Percentiles rank a stretch among this genome's conserved stretches.
phyloP scores from a whole-genome alignment of 2,329 filamentous ascomycete species.

The Alternaria brassicae region DNA sequence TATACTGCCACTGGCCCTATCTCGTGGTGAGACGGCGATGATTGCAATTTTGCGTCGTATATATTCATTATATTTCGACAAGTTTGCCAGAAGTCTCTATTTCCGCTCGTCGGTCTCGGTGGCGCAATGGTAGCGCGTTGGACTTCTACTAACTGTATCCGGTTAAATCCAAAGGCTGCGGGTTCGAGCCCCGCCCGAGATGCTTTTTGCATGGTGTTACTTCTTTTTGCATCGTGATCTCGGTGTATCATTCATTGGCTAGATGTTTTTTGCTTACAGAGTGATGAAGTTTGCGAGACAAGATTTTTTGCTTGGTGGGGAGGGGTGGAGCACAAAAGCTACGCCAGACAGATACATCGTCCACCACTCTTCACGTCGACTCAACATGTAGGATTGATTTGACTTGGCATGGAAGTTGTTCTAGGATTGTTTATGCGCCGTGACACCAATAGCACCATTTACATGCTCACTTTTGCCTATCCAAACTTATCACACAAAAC shows the following conservation, averaged over 20 bases:
- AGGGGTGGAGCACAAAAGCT: background rate
- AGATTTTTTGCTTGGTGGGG: background rate
- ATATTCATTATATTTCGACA: background rate
- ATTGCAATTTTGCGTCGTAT: rapidly evolving
- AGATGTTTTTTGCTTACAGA: background rate
- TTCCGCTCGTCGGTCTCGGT: conserved; percentile 35
- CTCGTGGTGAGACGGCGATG: background rate
- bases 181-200: conserved; percentile 45
- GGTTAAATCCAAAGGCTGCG: conserved; percentile 41
- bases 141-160: conserved; percentile 34
- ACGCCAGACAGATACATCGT: background rate
- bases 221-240: no score
- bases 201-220: conserved; percentile 36
- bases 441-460: conserved; percentile 2
- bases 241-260: background rate
- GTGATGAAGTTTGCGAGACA: background rate
- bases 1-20: no score
- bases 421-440: background rate
- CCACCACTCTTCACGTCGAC: background rate
- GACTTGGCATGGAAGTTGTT: background rate
- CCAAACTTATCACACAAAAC: background rate
- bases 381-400: background rate
- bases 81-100: conserved; percentile 28
- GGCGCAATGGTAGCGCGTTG: conserved; percentile 47
- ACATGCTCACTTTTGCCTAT: background rate